Base-by-base conservation (phyloP, 2,329 filamentous ascomycete species). In the Xylaria sp. region DNA sequence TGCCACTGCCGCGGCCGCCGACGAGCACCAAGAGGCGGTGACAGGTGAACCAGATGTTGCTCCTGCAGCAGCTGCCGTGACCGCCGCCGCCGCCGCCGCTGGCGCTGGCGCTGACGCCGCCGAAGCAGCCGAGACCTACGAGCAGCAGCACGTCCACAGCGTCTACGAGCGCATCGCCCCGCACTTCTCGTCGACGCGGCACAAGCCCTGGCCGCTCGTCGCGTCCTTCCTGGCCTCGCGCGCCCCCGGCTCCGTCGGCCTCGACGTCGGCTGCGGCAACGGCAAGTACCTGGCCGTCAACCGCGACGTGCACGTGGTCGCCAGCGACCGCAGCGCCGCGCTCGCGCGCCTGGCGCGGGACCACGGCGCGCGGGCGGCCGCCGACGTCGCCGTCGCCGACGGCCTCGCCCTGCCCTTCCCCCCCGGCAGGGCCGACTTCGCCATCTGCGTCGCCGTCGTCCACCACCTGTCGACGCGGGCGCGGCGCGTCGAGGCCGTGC, bases 191-290 rank as follows among this genome's bases (percentile, higher is more conserved):
- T 85, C 88, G 16, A 93, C 90, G 19, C 83, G 86, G 57, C 83
- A 88, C 76, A 86, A 86, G 84, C 92, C 94, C 57, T 99, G 94
- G 94, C 94, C 94, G 19, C 88, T 95, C 63, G 90, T 97, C 51
- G 84, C 92, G 59, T 78, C 78, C 34, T 97, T 97, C 71, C 82
- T 97, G 34, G 75, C 78, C 45, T 76, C 77, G 26, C 82, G 89
- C 44, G 69, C 79, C 0, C 75, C 85, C 11, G 93, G 92, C 21
- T 83, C 90, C 45, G 75, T 97, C 51, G 94, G 94, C 8, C 80
- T 96, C 26, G 94, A 99, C 73, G 81, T 97, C 52, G 94, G 94
- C 56, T 97, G 94, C 74, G 94, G 94, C 55, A 99, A 99, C 75
- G 94, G 94, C 63, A 97, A 97, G 78, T 97, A 97, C 71, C 78